Evolutionary conservation across 75 land plant genomes (phyloP).

Genomic region (Ceratopteris richardii): DNA sequence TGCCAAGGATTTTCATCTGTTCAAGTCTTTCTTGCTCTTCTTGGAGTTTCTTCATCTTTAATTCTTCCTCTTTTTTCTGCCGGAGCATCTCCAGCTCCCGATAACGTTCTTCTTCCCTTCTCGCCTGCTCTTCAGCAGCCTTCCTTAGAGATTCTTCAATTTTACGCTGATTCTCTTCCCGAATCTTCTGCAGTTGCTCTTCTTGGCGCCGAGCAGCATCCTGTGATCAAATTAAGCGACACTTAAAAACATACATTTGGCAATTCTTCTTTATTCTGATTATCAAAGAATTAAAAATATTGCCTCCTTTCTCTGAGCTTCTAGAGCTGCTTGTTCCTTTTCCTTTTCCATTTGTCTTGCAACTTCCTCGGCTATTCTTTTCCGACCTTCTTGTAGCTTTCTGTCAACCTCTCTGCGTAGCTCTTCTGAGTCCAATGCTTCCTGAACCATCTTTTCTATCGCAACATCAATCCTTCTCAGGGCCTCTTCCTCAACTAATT

Average conservation of each 20-base stretch:
- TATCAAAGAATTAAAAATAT: too few species aligned
- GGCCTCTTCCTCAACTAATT: constrained; percentile 37
- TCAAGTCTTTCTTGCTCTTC: constrained; percentile 38
- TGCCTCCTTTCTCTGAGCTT: constrained; percentile 36
- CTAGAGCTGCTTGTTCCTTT: constrained; percentile 25
- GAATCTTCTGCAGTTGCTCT: constrained; percentile 31
- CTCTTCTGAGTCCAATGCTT: constrained; percentile 31
- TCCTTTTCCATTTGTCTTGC: constrained; percentile 21
- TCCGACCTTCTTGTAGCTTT: constrained; percentile 20
- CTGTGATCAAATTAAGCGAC: constrained; percentile 22
- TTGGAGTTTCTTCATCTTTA: constrained; percentile 31
- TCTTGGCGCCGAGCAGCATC: constrained; percentile 26
- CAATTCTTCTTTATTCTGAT: too few species aligned
- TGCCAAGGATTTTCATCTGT: constrained; percentile 47
- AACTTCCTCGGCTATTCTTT: constrained; percentile 20
- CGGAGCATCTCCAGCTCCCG: constrained; percentile 37
- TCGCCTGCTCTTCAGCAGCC: constrained; percentile 33
- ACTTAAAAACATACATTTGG: too few species aligned
- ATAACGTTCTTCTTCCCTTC: constrained; percentile 40
- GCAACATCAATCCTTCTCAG: constrained; percentile 32
- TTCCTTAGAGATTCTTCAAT: constrained; percentile 30
- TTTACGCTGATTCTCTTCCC: constrained; percentile 37
- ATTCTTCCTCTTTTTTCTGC: constrained; percentile 31
- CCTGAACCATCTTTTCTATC: constrained; percentile 32
- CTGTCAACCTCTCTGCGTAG: constrained; percentile 25